Evolutionary conservation across 495 filamentous ascomycete species (phyloP).

Genomic region (Articulospora tetracladia): DNA sequence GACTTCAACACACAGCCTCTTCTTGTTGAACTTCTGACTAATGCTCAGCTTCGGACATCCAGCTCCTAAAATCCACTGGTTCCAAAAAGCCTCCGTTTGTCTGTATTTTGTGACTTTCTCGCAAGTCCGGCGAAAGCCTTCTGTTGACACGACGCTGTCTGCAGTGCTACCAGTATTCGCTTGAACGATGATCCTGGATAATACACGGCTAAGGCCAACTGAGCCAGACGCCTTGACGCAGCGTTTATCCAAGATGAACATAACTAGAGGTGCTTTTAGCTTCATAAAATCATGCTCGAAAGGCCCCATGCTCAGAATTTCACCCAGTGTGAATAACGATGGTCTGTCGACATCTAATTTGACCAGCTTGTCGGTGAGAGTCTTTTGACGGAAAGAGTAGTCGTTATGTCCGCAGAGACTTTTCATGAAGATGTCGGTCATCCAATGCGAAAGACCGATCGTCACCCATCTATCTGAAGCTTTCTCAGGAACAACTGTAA

Average conservation of each 20-base stretch:
- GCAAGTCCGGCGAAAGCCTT: constrained; percentile 71
- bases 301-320: constrained; percentile 71
- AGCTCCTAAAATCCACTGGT: constrained; percentile 85
- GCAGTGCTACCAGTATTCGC: constrained; percentile 68
- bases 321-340: constrained; percentile 75
- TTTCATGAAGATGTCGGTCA: constrained; percentile 88
- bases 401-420: constrained; percentile 91
- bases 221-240: constrained; percentile 83
- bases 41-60: constrained; percentile 86
- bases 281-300: constrained; percentile 84
- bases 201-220: constrained; percentile 77
- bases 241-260: constrained; percentile 90
- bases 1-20: constrained; percentile 93
- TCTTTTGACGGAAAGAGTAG: constrained; percentile 87
- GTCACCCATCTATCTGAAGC: constrained; percentile 87
- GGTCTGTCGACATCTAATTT: constrained; percentile 79
- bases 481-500: constrained; percentile 78
- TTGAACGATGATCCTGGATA: constrained; percentile 74
- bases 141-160: constrained; percentile 69
- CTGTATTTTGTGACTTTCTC: constrained; percentile 84
- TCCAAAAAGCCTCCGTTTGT: constrained; percentile 75
- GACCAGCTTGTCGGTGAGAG: constrained; percentile 73
- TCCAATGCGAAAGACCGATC: constrained; percentile 85
- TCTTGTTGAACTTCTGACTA: constrained; percentile 93
- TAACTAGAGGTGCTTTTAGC: constrained; percentile 84